A percentile compares a stretch with the other conserved stretches of the same genome.
phyloP scores from a whole-genome alignment of 1,284 basidiomycete genomes.

The Puccinia polysora region DNA sequence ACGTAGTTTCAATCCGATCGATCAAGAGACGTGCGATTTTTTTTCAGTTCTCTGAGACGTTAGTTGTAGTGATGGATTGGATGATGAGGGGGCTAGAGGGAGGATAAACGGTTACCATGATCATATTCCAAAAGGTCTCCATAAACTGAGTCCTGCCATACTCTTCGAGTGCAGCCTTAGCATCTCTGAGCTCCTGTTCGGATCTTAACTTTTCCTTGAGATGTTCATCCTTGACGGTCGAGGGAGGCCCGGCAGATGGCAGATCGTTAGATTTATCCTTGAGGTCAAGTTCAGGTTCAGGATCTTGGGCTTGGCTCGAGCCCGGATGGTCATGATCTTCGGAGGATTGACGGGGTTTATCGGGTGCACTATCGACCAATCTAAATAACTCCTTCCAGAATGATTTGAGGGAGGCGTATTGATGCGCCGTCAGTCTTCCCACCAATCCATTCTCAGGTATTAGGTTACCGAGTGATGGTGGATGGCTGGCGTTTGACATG shows the following conservation, averaged over 20 bases:
- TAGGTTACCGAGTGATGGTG: no score
- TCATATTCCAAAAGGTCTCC: slow-evolving; percentile 43
- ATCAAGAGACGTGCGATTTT: no score
- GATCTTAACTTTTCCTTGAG: slow-evolving; percentile 37
- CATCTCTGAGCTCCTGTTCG: slow-evolving; percentile 40
- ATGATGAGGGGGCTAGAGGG: no score
- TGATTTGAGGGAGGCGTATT: slow-evolving; percentile 25
- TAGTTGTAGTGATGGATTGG: no score
- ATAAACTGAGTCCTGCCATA: slow-evolving; percentile 30
- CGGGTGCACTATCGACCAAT: slow-evolving; percentile 21
- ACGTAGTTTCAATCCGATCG: no score
- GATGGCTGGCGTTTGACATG: no score
- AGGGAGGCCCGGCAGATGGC: neutral
- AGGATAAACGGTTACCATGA: no score
- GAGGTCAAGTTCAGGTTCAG: neutral
- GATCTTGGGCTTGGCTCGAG: no score
- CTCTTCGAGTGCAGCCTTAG: slow-evolving; percentile 34
- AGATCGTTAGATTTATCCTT: neutral
- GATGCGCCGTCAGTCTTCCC: slow-evolving; percentile 13
- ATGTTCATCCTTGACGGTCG: slow-evolving; percentile 13
- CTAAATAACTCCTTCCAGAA: slow-evolving; percentile 41
- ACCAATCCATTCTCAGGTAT: slow-evolving; percentile 35
- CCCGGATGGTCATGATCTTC: neutral
- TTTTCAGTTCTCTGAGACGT: neutral
- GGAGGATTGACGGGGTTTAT: neutral